Percentiles rank a stretch among this genome's conserved stretches.
Evolutionary conservation across 2,329 filamentous ascomycete genomes (phyloP).

Genomic region (Didymella pinodella): DNA sequence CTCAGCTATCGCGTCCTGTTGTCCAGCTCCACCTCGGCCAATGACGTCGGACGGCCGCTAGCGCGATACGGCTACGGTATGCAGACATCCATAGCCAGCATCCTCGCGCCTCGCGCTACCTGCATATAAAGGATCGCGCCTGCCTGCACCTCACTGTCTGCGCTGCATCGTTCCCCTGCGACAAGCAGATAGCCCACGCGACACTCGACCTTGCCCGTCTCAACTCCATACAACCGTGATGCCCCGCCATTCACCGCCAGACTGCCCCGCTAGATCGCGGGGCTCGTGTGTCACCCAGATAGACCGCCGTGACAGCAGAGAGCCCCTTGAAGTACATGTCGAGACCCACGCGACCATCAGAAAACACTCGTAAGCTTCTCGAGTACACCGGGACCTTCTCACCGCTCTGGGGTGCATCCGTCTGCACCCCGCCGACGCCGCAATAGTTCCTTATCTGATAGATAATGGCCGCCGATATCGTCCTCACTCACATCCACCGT

Average conservation of each 20-base stretch:
- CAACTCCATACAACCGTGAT: conserved; percentile 29
- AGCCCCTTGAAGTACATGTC: not conserved
- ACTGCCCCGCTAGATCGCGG: conserved; percentile 33
- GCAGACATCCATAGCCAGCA: not conserved
- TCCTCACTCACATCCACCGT: conserved; percentile 18
- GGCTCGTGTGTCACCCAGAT: conserved; percentile 3
- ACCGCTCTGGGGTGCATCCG: conserved; percentile 13
- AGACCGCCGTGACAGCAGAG: conserved; percentile 2
- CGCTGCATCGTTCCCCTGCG: not conserved
- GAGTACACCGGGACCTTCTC: not conserved
- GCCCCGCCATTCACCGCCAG: conserved; percentile 20
- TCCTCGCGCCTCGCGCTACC: conserved; percentile 2
- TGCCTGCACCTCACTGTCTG: conserved; percentile 9
- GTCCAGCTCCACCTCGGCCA: conserved; percentile 1
- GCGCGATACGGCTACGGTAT: conserved; percentile 1
- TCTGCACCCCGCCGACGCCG: conserved; percentile 15
- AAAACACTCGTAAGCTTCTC: not conserved
- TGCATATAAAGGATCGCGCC: conserved; percentile 5
- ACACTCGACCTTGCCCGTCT: not conserved
- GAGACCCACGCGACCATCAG: conserved; percentile 5
- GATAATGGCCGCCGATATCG: conserved; percentile 37
- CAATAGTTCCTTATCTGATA: conserved; percentile 37
- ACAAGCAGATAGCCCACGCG: conserved; percentile 14
- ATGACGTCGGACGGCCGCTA: conserved; percentile 14
- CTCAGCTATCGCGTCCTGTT: too few species aligned